Evolutionary conservation across 2,329 filamentous ascomycete genomes (phyloP).

Genomic region (Aspergillus puulaauensis): DNA sequence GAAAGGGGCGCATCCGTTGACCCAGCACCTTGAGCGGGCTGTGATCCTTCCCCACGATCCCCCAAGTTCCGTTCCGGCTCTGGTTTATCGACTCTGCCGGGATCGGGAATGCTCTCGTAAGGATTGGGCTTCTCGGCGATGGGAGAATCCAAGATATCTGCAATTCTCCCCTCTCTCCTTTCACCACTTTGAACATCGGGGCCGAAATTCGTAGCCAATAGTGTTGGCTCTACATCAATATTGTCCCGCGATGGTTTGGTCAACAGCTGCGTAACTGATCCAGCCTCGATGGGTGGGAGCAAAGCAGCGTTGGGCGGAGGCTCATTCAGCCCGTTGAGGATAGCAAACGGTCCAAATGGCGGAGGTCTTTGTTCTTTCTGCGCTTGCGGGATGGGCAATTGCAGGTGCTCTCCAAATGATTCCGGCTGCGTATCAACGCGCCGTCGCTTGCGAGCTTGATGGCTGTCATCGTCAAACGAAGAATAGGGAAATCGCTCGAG

Average conservation of each 20-base stretch:
- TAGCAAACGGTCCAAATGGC: conserved; percentile 46
- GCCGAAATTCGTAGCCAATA: conserved; percentile 16
- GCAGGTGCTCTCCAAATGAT: conserved; percentile 45
- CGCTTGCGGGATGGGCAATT: conserved; percentile 48
- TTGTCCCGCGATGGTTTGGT: conserved; percentile 33
- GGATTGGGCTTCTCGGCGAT: conserved; percentile 22
- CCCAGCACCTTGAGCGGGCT: conserved; percentile 5
- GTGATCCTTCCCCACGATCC: conserved; percentile 1
- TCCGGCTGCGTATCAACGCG: conserved; percentile 44
- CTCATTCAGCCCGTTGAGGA: conserved; percentile 62
- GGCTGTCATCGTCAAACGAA: conserved; percentile 38
- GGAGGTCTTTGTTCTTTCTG: conserved; percentile 46
- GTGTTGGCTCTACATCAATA: conserved; percentile 23
- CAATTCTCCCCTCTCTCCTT: conserved; percentile 34
- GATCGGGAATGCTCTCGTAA: conserved; percentile 15
- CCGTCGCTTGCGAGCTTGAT: conserved; percentile 43
- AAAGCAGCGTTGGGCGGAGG: conserved; percentile 62
- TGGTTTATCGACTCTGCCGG: conserved; percentile 1
- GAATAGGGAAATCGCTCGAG: conserved; percentile 45
- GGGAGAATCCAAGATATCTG: conserved; percentile 34
- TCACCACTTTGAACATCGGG: conserved; percentile 28
- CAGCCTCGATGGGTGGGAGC: conserved; percentile 60
- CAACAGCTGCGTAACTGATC: conserved; percentile 39
- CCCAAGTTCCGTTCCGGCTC: conserved; percentile 10
- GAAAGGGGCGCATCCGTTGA: conserved; percentile 25